phyloP scores from a whole-genome alignment of 768 basidiomycete genomes.

The Hortiboletus campestris region DNA sequence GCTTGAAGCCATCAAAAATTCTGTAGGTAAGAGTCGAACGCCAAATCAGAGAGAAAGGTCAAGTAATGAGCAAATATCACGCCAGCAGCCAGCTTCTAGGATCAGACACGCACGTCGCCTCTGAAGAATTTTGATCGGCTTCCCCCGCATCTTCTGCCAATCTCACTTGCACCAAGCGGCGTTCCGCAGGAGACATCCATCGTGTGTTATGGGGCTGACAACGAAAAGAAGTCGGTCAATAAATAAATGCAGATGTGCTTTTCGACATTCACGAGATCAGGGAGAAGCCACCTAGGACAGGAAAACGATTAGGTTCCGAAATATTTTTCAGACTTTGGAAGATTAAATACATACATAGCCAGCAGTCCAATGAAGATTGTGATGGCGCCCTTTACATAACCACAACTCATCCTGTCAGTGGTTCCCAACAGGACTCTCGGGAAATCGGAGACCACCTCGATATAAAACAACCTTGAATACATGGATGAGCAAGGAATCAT shows the following conservation, averaged over 20 bases:
- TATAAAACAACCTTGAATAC: conserved; percentile 61
- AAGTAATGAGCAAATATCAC: background rate
- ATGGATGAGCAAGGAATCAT: background rate
- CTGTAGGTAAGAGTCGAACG: conserved; percentile 27
- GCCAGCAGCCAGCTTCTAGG: background rate
- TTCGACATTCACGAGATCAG: conserved; percentile 50
- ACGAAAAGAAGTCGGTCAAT: background rate
- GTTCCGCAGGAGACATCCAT: conserved; percentile 52
- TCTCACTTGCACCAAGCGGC: conserved; percentile 59
- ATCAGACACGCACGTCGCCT: conserved; percentile 13
- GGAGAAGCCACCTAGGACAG: conserved; percentile 51
- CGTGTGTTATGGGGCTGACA: conserved; percentile 57
- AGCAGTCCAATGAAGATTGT: conserved; percentile 59
- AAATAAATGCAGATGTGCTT: background rate
- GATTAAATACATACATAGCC: conserved; percentile 39
- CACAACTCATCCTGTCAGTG: background rate
- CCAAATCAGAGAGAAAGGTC: background rate
- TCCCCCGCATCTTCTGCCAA: conserved; percentile 68
- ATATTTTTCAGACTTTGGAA: background rate
- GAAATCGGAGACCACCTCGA: conserved; percentile 43
- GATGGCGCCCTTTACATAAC: conserved; percentile 49
- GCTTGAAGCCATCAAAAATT: conserved; percentile 46
- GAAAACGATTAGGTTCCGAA: background rate
- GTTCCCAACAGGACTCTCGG: background rate
- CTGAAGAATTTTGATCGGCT: conserved; percentile 49